phyloP scores from a whole-genome alignment of 2,329 filamentous ascomycete genomes.

The Aureobasidium melanogenum region DNA sequence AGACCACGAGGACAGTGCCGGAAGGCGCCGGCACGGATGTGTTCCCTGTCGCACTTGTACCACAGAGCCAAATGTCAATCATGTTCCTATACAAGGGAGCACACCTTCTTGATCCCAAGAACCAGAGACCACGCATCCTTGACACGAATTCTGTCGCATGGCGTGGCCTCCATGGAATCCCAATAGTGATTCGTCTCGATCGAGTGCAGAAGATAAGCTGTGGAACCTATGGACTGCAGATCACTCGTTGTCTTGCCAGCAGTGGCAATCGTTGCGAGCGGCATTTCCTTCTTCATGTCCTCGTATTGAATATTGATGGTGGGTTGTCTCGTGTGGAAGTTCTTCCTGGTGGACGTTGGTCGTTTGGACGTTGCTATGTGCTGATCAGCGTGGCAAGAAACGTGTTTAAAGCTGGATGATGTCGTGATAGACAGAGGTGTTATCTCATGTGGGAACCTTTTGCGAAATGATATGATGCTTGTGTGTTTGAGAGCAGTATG shows the following conservation, averaged over 20 bases:
- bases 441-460: too few species aligned
- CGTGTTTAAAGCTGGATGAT: neutral
- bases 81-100: neutral
- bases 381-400: neutral
- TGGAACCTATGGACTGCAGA: neutral
- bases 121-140: too few species aligned
- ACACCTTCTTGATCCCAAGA: too few species aligned
- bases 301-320: neutral
- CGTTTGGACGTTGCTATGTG: neutral
- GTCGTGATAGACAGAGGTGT: neutral
- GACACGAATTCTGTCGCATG: neutral
- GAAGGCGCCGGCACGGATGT: neutral
- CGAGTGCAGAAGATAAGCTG: neutral
- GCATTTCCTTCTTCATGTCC: neutral
- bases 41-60: neutral
- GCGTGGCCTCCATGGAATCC: too few species aligned
- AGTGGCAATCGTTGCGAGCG: neutral
- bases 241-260: neutral
- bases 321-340: neutral
- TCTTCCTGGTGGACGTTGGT: neutral
- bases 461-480: neutral
- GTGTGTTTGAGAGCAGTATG: neutral
- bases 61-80: neutral
- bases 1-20: neutral
- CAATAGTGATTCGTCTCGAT: neutral